Conservation (phyloP, 306 rosid species). For the Casuarina cunninghamiana region DNA sequence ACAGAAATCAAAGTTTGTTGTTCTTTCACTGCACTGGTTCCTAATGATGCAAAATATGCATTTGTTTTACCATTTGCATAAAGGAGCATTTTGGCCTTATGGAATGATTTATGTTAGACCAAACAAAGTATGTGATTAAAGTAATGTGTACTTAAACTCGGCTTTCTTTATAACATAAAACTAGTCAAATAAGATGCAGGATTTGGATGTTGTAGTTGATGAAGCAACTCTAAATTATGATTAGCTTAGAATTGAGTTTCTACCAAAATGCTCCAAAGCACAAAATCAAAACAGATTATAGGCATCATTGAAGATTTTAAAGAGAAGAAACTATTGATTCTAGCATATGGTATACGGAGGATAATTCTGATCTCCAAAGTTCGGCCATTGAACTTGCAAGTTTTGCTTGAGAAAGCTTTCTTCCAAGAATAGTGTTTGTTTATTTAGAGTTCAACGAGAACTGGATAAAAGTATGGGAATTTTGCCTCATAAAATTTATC, state of each 20-base stretch:
- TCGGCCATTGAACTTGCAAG: too few relatives aligned
- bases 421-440: background rate
- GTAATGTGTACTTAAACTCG: background rate
- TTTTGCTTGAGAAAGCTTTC: too few relatives aligned
- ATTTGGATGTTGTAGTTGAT: background rate
- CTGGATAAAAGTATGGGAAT: slow-evolving; percentile 12
- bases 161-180: background rate
- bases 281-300: background rate
- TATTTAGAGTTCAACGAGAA: slow-evolving; percentile 9
- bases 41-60: too few relatives aligned
- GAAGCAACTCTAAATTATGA: background rate
- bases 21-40: too few relatives aligned
- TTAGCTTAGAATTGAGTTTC: slow-evolving; percentile 8
- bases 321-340: background rate
- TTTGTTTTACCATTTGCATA: too few relatives aligned
- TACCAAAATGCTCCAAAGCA: background rate
- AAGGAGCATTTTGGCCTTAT: too few relatives aligned
- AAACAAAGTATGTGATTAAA: background rate
- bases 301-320: background rate
- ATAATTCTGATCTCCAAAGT: too few relatives aligned
- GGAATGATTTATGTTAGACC: background rate
- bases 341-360: background rate
- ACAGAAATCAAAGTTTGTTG: too few relatives aligned
- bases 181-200: background rate
- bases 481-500: background rate